Evolutionary conservation across 306 rosid genomes (phyloP), one percentile per base, ranked within the genome.

Genomic region (Pterocarpus santalinus): DNA sequence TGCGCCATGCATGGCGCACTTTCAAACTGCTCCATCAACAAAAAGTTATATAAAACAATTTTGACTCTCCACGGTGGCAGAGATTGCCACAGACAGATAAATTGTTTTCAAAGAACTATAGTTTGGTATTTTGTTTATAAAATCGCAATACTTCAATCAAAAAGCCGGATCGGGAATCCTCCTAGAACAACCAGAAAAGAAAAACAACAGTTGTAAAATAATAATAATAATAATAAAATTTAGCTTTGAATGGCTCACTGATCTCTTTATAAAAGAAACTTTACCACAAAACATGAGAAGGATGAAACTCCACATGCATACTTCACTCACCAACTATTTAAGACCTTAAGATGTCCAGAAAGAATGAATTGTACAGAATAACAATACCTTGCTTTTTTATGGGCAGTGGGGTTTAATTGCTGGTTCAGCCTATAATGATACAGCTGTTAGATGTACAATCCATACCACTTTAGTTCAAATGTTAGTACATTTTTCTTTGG

Each of bases 181-280:
- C 41, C 7, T 65, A 73, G 39, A 73, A 41, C 56, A 81, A 43
- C 33, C 53, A 43, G 2, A 73, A 55, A 81, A 53, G 17, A 69
- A 76, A 69, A 22, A 22, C 28, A 22, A 22, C 28, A 55, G 13
- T 53, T 52, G 67, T 30, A 38, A 63, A 63, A 35, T 22, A 22
- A 22, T 22, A 22, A 22, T 22, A 22, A 22, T 22, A 22, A 22
- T 22, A 22, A 22, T 22, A 22, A 22, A 22, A 22, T 22, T 81
- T 64, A 64, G 62, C 28, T 41, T 62, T 43, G 32, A 30, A 13
- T 55, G 30, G 68, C 57, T 52, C 17, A 0, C 17, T 39, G 58
- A 17, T 73, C 60, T 73, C 69, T 73, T 55, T 32, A 16, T 33
- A 49, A 55, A 38, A 72, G 55, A 55, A 81, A 56, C 28, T 73